Conservation (phyloP, 73 alveolate genomes). For the Paramecium caudatum region DNA sequence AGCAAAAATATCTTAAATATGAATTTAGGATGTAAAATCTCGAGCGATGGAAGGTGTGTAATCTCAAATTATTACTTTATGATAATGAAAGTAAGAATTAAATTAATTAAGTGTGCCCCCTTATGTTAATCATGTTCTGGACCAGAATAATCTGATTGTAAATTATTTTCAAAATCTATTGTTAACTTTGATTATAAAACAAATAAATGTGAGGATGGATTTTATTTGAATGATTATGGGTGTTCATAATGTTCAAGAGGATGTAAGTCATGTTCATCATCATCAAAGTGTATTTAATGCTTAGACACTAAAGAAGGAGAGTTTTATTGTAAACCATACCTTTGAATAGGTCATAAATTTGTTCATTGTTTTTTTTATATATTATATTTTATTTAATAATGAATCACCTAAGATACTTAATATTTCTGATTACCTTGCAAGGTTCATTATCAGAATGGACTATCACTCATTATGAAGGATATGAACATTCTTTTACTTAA, state of each 20-base stretch:
- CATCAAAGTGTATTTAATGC: background rate
- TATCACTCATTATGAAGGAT: slow-evolving; percentile 21
- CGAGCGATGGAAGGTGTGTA: slow-evolving; percentile 48
- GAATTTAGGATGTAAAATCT: slow-evolving; percentile 48
- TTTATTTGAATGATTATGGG: background rate
- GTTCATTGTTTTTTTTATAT: background rate
- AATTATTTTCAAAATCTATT: background rate
- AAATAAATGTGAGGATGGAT: background rate
- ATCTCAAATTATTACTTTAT: slow-evolving; percentile 28
- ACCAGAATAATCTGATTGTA: background rate
- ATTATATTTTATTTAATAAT: background rate
- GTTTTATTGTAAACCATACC: background rate
- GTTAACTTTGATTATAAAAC: background rate
- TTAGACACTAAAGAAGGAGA: slow-evolving; percentile 17
- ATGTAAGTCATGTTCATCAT: background rate
- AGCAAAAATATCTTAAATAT: slow-evolving; percentile 1
- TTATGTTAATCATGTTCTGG: background rate
- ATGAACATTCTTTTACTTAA: slow-evolving; percentile 8
- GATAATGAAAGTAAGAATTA: background rate
- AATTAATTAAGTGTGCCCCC: background rate
- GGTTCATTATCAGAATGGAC: too few species aligned
- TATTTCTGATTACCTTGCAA: too few species aligned
- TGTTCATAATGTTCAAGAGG: background rate
- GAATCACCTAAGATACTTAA: slow-evolving; percentile 6
- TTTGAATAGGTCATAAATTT: background rate